Percentiles rank a stretch among this genome's conserved stretches.
Evolutionary conservation across 768 basidiomycete species (phyloP).

Genomic region (Collybia sp.): DNA sequence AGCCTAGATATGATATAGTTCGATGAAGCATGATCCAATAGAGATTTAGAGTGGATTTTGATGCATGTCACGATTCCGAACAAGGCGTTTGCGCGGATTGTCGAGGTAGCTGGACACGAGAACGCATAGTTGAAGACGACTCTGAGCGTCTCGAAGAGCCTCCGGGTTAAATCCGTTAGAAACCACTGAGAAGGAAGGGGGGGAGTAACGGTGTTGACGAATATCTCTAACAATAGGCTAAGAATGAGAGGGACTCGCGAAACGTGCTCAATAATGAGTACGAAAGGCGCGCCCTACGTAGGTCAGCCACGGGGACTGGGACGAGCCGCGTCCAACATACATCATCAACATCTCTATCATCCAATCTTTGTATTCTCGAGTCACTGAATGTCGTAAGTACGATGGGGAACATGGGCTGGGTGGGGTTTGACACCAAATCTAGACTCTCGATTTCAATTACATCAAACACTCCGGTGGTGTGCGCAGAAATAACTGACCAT

Average conservation of each 20-base stretch:
- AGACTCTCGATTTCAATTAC: slow-evolving; percentile 1
- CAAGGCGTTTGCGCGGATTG: slow-evolving; percentile 32
- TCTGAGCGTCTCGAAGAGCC: slow-evolving; percentile 31
- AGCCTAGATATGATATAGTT: slow-evolving; percentile 30
- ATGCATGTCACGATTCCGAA: slow-evolving; percentile 33
- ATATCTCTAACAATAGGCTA: slow-evolving; percentile 38
- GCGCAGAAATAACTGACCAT: slow-evolving; percentile 29
- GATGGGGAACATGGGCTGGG: slow-evolving; percentile 29
- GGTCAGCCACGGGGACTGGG: slow-evolving; percentile 19
- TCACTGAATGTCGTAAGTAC: slow-evolving; percentile 35
- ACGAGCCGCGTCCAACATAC: slow-evolving; percentile 16
- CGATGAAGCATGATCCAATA: slow-evolving; percentile 27
- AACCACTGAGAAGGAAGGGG: slow-evolving; percentile 43
- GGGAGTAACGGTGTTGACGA: slow-evolving; percentile 36
- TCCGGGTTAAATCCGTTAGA: slow-evolving; percentile 41
- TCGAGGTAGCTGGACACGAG: slow-evolving; percentile 25
- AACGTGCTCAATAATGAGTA: slow-evolving; percentile 30
- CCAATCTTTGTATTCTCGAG: slow-evolving; percentile 26
- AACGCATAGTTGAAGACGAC: slow-evolving; percentile 38
- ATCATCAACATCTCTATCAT: slow-evolving; percentile 23
- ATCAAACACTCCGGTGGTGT: no score
- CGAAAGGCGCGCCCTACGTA: slow-evolving; percentile 24
- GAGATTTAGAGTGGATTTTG: slow-evolving; percentile 17
- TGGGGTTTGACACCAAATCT: slow-evolving; percentile 29
- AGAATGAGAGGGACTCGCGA: slow-evolving; percentile 43